Evolutionary conservation across 164 flowering plant genomes (phyloP).

Genomic region (Tinospora cordifolia): DNA sequence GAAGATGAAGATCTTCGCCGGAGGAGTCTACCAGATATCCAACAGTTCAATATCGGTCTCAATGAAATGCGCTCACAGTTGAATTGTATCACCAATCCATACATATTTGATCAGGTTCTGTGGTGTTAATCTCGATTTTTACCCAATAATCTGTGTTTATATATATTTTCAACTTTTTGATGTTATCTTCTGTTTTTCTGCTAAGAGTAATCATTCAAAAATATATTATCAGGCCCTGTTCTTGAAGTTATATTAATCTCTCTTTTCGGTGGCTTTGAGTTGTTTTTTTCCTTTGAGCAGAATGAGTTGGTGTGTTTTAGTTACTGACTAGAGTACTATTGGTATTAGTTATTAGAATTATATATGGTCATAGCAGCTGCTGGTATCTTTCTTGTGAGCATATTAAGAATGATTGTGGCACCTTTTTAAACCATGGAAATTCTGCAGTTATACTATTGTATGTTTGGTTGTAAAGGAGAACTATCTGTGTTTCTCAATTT

Average conservation of each 20-base stretch:
- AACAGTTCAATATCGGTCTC: constrained; percentile 56
- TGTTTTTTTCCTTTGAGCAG: no score
- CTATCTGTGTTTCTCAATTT: background rate
- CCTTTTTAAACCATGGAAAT: background rate
- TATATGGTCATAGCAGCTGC: background rate
- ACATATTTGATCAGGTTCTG: constrained; percentile 71
- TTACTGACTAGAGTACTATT: no score
- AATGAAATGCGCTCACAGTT: constrained; percentile 50
- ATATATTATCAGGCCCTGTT: no score
- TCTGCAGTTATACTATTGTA: background rate
- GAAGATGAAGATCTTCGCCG: constrained; percentile 73
- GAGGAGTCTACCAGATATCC: constrained; percentile 52
- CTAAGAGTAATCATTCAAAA: no score
- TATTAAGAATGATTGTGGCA: background rate
- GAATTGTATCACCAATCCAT: constrained; percentile 72
- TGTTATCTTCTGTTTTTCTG: no score
- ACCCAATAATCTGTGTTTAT: no score
- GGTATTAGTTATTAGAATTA: background rate
- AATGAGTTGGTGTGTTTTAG: no score
- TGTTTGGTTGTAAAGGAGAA: background rate
- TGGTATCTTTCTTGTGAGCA: background rate
- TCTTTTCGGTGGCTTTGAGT: background rate
- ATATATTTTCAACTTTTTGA: no score
- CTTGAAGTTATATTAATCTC: background rate
- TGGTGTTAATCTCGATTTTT: background rate